These are phyloP conservation scores for Saturnispora gosingensis DNA, from an alignment of 805 yeast species.

Conservation along the genomic window DNA sequence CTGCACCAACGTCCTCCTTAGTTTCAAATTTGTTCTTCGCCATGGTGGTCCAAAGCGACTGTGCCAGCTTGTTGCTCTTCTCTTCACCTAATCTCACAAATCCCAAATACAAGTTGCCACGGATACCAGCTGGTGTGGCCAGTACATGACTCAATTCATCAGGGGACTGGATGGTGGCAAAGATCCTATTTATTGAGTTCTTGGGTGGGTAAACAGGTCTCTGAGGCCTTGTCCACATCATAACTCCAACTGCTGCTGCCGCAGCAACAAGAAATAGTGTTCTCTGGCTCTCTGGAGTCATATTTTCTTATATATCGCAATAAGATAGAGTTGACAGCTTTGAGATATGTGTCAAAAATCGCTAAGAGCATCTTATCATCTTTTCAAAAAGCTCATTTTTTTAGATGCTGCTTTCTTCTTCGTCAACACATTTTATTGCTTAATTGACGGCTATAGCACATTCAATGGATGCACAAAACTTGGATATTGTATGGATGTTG, in stretches of 20 bases:
- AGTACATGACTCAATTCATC: conserved; percentile 50
- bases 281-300: neutral
- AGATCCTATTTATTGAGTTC: conserved; percentile 31
- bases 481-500: conserved; percentile 2
- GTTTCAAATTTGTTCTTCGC: conserved; percentile 69
- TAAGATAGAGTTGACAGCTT: neutral
- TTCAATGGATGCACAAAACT: neutral
- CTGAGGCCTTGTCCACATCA: neutral
- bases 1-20: conserved; percentile 30
- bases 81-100: conserved; percentile 63
- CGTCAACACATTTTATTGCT: neutral
- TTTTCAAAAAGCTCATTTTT: conserved; percentile 2
- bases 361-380: neutral
- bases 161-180: conserved; percentile 45
- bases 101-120: conserved; percentile 13
- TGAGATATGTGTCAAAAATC: neutral
- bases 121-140: conserved; percentile 5
- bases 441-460: no score
- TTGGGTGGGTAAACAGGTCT: conserved; percentile 28
- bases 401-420: neutral
- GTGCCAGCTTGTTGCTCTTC: conserved; percentile 52
- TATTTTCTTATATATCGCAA: neutral
- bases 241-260: conserved; percentile 1
- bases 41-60: conserved; percentile 46
- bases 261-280: conserved; percentile 1